phyloP scores from a whole-genome alignment of 768 basidiomycete genomes.

The Suillus sp. region DNA sequence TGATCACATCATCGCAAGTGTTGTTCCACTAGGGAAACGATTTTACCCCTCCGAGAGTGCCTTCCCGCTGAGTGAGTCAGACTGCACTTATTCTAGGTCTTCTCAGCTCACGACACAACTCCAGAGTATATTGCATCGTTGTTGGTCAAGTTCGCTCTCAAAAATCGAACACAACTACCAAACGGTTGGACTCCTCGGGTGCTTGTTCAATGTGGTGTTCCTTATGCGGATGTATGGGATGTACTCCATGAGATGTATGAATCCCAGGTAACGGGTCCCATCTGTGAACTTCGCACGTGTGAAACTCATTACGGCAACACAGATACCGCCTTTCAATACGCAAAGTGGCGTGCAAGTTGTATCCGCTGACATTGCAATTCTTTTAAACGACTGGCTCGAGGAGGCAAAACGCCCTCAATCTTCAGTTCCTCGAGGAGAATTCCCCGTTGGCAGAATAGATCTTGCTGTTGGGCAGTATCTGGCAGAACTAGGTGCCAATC shows the following conservation, averaged over 20 bases:
- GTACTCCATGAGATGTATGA: conserved; percentile 85
- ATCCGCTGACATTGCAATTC: conserved; percentile 78
- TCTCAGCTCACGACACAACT: background rate
- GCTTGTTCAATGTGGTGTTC: conserved; percentile 79
- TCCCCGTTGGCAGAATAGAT: conserved; percentile 80
- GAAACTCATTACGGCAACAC: conserved; percentile 12
- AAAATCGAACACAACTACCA: conserved; percentile 57
- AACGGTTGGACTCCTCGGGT: conserved; percentile 84
- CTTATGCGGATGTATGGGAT: conserved; percentile 82
- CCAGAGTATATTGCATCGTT: conserved; percentile 76
- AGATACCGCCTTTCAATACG: conserved; percentile 85
- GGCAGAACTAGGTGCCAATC: conserved; percentile 62
- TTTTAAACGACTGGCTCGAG: conserved; percentile 81
- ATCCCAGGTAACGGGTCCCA: conserved; percentile 63
- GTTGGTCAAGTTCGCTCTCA: conserved; percentile 72
- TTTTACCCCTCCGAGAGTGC: conserved; percentile 92
- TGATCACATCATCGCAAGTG: conserved; percentile 62
- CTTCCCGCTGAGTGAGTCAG: conserved; percentile 77
- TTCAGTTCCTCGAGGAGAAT: conserved; percentile 59
- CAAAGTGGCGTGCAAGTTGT: conserved; percentile 79
- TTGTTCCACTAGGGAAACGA: conserved; percentile 76
- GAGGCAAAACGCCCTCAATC: conserved; percentile 76
- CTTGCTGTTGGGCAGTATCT: conserved; percentile 74
- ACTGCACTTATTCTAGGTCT: conserved; percentile 6
- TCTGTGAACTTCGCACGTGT: conserved; percentile 8